These are phyloP conservation scores for Pseudogymnoascus sp. DNA, from an alignment of 2,329 filamentous ascomycete genomes.

Conservation along the genomic window DNA sequence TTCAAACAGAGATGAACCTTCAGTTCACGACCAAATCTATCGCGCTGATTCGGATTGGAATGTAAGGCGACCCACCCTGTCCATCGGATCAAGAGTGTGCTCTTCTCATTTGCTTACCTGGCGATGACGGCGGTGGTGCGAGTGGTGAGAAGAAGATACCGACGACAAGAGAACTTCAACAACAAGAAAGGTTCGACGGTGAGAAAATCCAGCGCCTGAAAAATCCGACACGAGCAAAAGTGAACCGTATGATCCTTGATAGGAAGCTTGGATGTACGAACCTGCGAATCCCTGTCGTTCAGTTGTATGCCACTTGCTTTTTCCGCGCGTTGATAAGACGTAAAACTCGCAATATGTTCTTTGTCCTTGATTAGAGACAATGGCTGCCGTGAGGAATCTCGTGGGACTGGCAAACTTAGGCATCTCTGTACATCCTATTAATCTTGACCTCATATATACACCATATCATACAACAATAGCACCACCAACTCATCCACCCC, in stretches of 20 bases:
- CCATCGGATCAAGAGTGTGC: not conserved
- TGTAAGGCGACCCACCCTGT: not conserved
- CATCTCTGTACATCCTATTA: not conserved
- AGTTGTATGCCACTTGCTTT: not conserved
- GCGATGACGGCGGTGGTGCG: not conserved
- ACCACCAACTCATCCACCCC: not conserved
- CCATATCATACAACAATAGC: not conserved
- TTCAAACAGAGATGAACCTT: too few species aligned
- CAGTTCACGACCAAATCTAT: too few species aligned
- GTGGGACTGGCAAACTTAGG: not conserved
- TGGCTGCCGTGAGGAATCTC: not conserved
- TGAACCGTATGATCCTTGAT: not conserved
- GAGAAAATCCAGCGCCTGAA: not conserved
- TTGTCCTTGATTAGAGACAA: not conserved
- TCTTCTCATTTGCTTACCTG: not conserved
- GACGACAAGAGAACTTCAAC: not conserved
- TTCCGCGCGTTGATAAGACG: not conserved
- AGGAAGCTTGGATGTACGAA: not conserved
- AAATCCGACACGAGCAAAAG: not conserved
- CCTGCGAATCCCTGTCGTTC: not conserved
- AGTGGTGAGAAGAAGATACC: not conserved
- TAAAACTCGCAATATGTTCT: not conserved
- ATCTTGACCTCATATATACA: not conserved
- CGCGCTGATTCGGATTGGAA: too few species aligned
- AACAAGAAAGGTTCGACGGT: not conserved